These are phyloP conservation scores for Dicorynia guianensis DNA, from an alignment of 306 rosid species.

Conservation along the genomic window DNA sequence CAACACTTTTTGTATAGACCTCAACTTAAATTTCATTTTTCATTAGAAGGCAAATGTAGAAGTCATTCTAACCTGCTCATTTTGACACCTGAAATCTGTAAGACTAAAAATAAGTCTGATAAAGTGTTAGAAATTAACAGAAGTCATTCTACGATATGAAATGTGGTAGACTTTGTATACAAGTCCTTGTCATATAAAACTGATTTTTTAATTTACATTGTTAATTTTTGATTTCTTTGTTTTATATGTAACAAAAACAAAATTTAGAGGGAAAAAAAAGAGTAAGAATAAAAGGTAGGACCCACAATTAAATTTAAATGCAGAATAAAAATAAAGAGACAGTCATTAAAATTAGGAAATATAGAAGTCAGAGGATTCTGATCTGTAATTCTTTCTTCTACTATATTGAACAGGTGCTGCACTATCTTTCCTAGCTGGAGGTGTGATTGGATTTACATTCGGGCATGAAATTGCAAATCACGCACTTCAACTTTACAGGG, in stretches of 20 bases:
- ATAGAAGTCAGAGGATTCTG: no score
- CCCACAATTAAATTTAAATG: no score
- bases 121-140: background rate
- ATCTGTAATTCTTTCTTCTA: constrained; percentile 3
- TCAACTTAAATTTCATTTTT: background rate
- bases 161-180: background rate
- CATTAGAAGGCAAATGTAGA: no score
- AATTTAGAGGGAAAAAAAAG: no score
- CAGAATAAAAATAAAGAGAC: no score
- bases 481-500: constrained; percentile 78
- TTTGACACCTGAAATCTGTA: no score
- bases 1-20: no score
- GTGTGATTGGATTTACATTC: constrained; percentile 67
- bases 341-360: no score
- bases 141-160: background rate
- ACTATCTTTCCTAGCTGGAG: constrained; percentile 77
- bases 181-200: background rate
- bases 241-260: background rate
- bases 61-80: no score
- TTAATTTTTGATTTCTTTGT: background rate
- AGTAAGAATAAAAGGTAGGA: no score
- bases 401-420: constrained; percentile 68
- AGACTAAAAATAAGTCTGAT: background rate
- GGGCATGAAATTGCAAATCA: constrained; percentile 83
- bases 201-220: constrained; percentile 26